Conservation (phyloP, 768 basidiomycete genomes). For the Xanthoconium purpureum region DNA sequence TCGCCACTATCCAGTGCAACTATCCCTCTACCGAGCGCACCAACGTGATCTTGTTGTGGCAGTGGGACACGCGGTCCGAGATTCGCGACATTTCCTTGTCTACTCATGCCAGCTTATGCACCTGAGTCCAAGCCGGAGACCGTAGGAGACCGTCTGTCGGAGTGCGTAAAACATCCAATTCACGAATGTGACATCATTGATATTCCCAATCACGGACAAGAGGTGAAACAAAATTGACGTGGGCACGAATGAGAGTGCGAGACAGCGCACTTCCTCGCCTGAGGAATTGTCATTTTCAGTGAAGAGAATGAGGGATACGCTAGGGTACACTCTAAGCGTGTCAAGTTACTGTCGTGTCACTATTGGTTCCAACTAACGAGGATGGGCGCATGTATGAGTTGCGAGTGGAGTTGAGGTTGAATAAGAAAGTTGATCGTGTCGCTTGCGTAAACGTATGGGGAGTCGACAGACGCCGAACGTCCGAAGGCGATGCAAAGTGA, state of each 20-base stretch:
- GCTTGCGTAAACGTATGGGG: not conserved
- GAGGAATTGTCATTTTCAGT: slow-evolving; percentile 16
- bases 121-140: too few species aligned
- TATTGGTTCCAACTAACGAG: too few species aligned
- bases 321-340: too few species aligned
- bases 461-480: slow-evolving; percentile 16
- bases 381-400: too few species aligned
- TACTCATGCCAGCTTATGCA: too few species aligned
- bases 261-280: slow-evolving; percentile 17
- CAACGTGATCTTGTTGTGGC: slow-evolving; percentile 5
- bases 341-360: slow-evolving; percentile 4
- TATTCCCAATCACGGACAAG: not conserved
- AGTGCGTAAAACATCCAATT: not conserved
- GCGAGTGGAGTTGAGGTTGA: too few species aligned
- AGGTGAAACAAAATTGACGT: slow-evolving; percentile 5
- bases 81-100: too few species aligned
- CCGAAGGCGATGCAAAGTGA: slow-evolving; percentile 9
- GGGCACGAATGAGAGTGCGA: slow-evolving; percentile 11
- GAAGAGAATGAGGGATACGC: not conserved
- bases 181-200: slow-evolving; percentile 4
- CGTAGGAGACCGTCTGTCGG: too few species aligned
- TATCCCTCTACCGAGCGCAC: slow-evolving; percentile 10
- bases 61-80: too few species aligned
- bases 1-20: slow-evolving; percentile 2
- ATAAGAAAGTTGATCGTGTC: slow-evolving; percentile 5